phyloP scores from a whole-genome alignment of 2,329 filamentous ascomycete species.

The Lanzia echinophila region DNA sequence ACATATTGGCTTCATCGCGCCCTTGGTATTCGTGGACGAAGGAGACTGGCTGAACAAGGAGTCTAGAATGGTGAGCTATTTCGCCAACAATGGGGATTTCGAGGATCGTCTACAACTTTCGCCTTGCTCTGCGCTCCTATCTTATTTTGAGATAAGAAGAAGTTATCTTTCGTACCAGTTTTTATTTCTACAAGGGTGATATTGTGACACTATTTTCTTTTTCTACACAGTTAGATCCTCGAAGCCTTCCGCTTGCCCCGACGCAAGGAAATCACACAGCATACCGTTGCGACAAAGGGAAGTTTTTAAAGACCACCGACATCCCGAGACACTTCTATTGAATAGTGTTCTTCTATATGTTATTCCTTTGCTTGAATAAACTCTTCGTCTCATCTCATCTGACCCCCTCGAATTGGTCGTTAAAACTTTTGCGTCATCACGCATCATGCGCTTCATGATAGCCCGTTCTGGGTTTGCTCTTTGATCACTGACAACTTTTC shows the following conservation, averaged over 20 bases:
- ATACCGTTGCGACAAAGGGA: slow-evolving; percentile 12
- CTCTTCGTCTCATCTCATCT: background rate
- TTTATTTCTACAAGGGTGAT: background rate
- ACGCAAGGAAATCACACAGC: slow-evolving; percentile 22
- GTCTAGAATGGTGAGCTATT: slow-evolving; percentile 9
- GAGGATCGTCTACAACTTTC: background rate
- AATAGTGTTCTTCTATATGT: background rate
- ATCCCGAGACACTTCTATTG: background rate
- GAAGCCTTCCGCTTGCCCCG: slow-evolving; percentile 18
- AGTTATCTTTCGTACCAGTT: background rate
- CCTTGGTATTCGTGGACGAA: slow-evolving; percentile 21
- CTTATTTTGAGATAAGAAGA: background rate
- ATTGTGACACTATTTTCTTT: background rate
- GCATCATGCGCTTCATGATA: background rate
- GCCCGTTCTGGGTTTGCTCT: background rate
- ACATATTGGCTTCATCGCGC: slow-evolving; percentile 8
- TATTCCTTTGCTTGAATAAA: background rate
- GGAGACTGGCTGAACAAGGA: slow-evolving; percentile 17
- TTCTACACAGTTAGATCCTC: slow-evolving; percentile 7
- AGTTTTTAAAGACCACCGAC: slow-evolving; percentile 5
- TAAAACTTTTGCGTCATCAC: background rate
- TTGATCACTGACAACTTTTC: background rate
- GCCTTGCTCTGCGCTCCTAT: background rate
- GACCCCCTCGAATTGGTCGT: background rate
- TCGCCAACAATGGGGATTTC: slow-evolving; percentile 4